These are phyloP conservation scores for Fusarium mexicanum DNA, from an alignment of 2,329 filamentous ascomycete species.

Conservation along the genomic window DNA sequence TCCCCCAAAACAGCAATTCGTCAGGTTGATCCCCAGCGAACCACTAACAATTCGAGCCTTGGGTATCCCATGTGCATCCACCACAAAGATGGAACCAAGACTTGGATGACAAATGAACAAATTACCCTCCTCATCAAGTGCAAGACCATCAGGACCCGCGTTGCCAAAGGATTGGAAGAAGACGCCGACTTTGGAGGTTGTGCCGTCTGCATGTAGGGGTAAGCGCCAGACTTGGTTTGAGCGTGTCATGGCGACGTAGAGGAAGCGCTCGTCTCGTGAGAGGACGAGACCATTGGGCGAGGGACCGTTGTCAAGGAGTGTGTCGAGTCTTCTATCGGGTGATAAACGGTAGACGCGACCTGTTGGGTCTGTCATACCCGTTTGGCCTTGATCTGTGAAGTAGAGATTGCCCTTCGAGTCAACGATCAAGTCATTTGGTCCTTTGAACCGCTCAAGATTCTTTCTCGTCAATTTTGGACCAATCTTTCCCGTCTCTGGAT, in stretches of 20 bases:
- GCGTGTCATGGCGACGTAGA: conserved; percentile 54
- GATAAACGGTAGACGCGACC: conserved; percentile 52
- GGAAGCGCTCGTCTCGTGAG: conserved; percentile 50
- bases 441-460: conserved; percentile 56
- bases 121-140: conserved; percentile 51
- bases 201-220: conserved; percentile 51
- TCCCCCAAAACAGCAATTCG: conserved; percentile 55
- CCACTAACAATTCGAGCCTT: conserved; percentile 50
- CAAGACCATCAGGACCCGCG: conserved; percentile 52
- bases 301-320: conserved; percentile 49
- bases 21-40: conserved; percentile 48
- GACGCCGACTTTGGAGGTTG: conserved; percentile 50
- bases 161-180: conserved; percentile 55
- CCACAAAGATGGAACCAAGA: conserved; percentile 50
- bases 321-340: conserved; percentile 49
- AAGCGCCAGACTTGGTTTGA: conserved; percentile 55
- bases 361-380: conserved; percentile 53
- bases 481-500: conserved; percentile 44
- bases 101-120: conserved; percentile 51
- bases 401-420: conserved; percentile 51
- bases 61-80: conserved; percentile 49
- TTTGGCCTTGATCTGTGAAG: conserved; percentile 58
- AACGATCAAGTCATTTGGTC: conserved; percentile 53
- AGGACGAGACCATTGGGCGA: conserved; percentile 53
- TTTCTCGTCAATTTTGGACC: conserved; percentile 46